phyloP scores from a whole-genome alignment of 441 rosid species.

The Adansonia grandidieri region DNA sequence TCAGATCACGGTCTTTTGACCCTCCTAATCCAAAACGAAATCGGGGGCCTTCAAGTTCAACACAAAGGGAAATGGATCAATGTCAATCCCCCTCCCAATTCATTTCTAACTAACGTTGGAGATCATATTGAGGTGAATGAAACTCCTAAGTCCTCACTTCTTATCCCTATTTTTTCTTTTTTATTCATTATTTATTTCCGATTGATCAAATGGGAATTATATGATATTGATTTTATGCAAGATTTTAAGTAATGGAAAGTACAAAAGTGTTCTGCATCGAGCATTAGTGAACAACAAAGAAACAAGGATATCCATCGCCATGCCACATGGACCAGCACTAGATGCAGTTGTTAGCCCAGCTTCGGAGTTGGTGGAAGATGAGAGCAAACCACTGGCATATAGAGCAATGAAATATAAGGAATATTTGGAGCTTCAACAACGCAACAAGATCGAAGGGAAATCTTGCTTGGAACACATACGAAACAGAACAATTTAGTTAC shows the following conservation, averaged over 20 bases:
- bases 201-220: no score
- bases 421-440: slow-evolving; percentile 47
- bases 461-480: slow-evolving; percentile 40
- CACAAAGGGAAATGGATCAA: slow-evolving; percentile 46
- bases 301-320: slow-evolving; percentile 46
- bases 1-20: slow-evolving; percentile 48
- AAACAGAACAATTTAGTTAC: neutral
- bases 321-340: slow-evolving; percentile 46
- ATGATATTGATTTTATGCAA: neutral
- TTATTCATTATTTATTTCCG: neutral
- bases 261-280: slow-evolving; percentile 51
- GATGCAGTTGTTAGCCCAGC: slow-evolving; percentile 47
- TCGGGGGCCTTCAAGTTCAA: slow-evolving; percentile 42
- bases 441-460: slow-evolving; percentile 44
- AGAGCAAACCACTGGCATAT: slow-evolving; percentile 33
- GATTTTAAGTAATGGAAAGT: slow-evolving; percentile 61
- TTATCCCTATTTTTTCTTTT: neutral
- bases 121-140: slow-evolving; percentile 50
- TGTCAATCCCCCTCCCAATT: slow-evolving; percentile 37
- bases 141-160: neutral
- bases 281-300: slow-evolving; percentile 47
- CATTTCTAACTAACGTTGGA: slow-evolving; percentile 49
- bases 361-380: slow-evolving; percentile 34
- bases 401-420: slow-evolving; percentile 44
- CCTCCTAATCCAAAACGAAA: slow-evolving; percentile 39